A percentile compares a stretch with the other conserved stretches of the same genome.
phyloP scores from a whole-genome alignment of 2,329 filamentous ascomycete genomes.

The Parastagonospora nodorum region DNA sequence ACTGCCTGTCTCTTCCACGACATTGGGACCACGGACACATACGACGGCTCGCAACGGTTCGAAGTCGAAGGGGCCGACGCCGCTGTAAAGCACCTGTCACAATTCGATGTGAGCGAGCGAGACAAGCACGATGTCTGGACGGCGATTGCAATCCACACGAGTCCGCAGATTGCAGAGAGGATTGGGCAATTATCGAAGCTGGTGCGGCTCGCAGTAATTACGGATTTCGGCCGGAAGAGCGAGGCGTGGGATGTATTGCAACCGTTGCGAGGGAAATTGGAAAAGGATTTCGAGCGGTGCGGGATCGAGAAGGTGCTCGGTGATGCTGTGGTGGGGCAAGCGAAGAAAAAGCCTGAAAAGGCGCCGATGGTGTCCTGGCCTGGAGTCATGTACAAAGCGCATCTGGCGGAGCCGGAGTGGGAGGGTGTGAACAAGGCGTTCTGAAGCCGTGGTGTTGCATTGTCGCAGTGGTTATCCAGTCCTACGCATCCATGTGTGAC shows the following conservation, averaged over 20 bases:
- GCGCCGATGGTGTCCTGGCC: constrained; percentile 48
- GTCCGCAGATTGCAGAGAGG: constrained; percentile 51
- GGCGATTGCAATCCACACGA: constrained; percentile 53
- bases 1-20: constrained; percentile 71
- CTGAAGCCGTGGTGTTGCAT: constrained; percentile 8
- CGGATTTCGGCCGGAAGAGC: constrained; percentile 46
- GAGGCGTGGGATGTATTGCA: constrained; percentile 22
- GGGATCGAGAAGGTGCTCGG: constrained; percentile 52
- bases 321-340: constrained; percentile 51
- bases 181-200: constrained; percentile 47
- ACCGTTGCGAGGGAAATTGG: constrained; percentile 23
- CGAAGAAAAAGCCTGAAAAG: constrained; percentile 43
- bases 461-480: no score
- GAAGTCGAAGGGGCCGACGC: constrained; percentile 54
- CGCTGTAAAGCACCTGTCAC: constrained; percentile 39
- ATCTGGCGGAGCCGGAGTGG: constrained; percentile 34
- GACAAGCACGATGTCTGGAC: constrained; percentile 51
- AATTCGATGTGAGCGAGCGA: constrained; percentile 22
- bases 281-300: constrained; percentile 39
- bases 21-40: constrained; percentile 66
- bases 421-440: constrained; percentile 39
- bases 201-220: constrained; percentile 45
- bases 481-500: no score
- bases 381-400: constrained; percentile 31
- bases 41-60: constrained; percentile 47